Percentiles rank a stretch among this genome's conserved stretches.
Evolutionary conservation across 2,329 filamentous ascomycete species (phyloP).

Genomic region (Colletotrichum magnum): DNA sequence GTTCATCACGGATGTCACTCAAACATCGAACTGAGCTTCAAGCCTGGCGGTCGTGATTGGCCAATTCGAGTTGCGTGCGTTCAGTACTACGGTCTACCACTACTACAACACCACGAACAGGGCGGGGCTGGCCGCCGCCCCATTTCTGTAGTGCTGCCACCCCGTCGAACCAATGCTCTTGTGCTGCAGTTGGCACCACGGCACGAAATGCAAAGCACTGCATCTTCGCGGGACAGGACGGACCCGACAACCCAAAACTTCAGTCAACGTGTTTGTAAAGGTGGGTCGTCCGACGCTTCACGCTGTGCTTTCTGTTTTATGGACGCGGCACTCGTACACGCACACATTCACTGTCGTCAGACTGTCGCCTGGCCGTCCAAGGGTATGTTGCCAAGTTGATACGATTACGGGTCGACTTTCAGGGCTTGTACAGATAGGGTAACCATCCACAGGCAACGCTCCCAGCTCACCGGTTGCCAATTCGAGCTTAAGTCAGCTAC

Average conservation of each 20-base stretch:
- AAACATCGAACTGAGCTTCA: background rate
- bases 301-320: conserved; percentile 5
- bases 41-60: conserved; percentile 8
- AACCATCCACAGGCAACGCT: conserved; percentile 28
- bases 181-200: background rate
- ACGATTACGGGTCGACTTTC: conserved; percentile 27
- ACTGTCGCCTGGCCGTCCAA: conserved; percentile 3
- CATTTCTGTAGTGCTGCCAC: background rate
- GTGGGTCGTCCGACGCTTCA: conserved; percentile 18
- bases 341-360: conserved; percentile 15
- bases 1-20: background rate
- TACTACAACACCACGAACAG: background rate
- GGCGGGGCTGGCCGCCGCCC: conserved; percentile 2
- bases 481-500: conserved; percentile 38
- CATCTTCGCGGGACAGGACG: background rate
- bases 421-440: conserved; percentile 23
- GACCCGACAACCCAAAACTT: no score
- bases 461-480: conserved; percentile 38
- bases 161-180: background rate
- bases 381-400: conserved; percentile 1
- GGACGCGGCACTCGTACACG: background rate
- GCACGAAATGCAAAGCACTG: background rate
- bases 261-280: conserved; percentile 3
- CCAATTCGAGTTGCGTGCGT: conserved; percentile 7
- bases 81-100: no score